These are phyloP conservation scores for Oryza nivara DNA, from an alignment of 176 grass and related monocot species.

Conservation along the genomic window DNA sequence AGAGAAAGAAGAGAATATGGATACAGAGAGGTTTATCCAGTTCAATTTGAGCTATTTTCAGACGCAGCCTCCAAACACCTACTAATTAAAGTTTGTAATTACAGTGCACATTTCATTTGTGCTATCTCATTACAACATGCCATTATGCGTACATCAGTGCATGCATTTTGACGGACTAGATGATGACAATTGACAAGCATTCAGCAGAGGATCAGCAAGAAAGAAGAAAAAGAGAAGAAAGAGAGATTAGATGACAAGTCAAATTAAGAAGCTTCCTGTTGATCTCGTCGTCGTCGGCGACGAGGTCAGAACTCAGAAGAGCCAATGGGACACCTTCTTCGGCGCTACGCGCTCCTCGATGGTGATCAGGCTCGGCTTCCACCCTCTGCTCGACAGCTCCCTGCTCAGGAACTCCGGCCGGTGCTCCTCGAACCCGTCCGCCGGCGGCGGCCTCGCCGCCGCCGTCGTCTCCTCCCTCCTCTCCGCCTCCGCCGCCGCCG, in stretches of 20 bases:
- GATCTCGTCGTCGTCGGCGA: neutral
- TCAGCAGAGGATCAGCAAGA: neutral
- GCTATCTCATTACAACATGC: conserved; percentile 38
- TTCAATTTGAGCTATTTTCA: neutral
- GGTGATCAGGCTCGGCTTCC: conserved; percentile 87
- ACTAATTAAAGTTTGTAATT: conserved; percentile 36
- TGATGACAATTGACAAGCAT: conserved; percentile 12
- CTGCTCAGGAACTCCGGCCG: conserved; percentile 68
- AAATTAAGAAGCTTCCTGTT: conserved; percentile 24
- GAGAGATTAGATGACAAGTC: conserved; percentile 27
- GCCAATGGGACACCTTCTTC: conserved; percentile 86
- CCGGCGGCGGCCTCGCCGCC: neutral
- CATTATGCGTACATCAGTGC: conserved; percentile 37
- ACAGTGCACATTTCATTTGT: conserved; percentile 26
- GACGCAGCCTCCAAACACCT: neutral
- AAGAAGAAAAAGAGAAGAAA: neutral
- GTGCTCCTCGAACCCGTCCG: conserved; percentile 53
- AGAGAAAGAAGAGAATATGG: too few relatives aligned
- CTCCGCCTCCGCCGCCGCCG: neutral
- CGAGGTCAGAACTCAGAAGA: conserved; percentile 65
- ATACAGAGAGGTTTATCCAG: neutral
- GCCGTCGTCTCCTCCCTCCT: neutral
- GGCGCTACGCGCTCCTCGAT: conserved; percentile 67
- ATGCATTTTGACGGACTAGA: conserved; percentile 29
- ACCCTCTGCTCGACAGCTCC: conserved; percentile 77